These are phyloP conservation scores for Somion occarium DNA, from an alignment of 1,284 basidiomycete species.

Conservation along the genomic window DNA sequence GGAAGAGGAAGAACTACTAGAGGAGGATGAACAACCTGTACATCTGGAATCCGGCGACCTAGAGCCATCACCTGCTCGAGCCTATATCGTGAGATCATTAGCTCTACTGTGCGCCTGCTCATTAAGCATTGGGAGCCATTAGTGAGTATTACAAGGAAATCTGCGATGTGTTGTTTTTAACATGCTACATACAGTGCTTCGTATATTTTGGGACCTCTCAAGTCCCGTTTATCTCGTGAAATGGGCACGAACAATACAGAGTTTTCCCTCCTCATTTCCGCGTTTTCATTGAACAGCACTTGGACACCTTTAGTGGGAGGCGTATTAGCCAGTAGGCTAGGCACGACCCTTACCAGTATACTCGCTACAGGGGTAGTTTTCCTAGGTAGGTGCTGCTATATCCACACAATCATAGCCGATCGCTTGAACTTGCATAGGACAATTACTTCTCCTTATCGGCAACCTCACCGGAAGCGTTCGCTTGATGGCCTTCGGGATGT, in stretches of 20 bases:
- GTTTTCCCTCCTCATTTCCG: slow-evolving; percentile 71
- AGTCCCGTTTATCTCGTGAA: slow-evolving; percentile 66
- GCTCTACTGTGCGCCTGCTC: slow-evolving; percentile 73
- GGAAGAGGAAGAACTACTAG: slow-evolving; percentile 12
- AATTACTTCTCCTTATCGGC: slow-evolving; percentile 56
- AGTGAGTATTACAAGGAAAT: slow-evolving; percentile 38
- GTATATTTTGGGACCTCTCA: slow-evolving; percentile 71
- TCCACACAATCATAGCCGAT: slow-evolving; percentile 12
- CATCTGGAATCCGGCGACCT: slow-evolving; percentile 14
- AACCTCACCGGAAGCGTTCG: slow-evolving; percentile 54
- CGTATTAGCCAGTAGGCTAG: slow-evolving; percentile 60
- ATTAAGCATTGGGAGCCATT: slow-evolving; percentile 71
- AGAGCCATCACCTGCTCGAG: slow-evolving; percentile 24
- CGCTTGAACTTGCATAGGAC: slow-evolving; percentile 36
- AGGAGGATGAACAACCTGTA: slow-evolving; percentile 16
- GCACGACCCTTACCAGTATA: slow-evolving; percentile 66
- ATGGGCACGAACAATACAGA: slow-evolving; percentile 74
- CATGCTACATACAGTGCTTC: slow-evolving; percentile 42
- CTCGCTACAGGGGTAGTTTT: slow-evolving; percentile 69
- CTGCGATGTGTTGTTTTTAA: background rate
- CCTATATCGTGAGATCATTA: slow-evolving; percentile 47
- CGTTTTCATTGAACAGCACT: slow-evolving; percentile 72
- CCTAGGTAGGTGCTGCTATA: slow-evolving; percentile 35
- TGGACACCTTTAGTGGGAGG: slow-evolving; percentile 78
- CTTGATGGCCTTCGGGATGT: slow-evolving; percentile 67